Evolutionary conservation across 31 red algal genomes (phyloP).

Genomic region (Porphyra umbilicalis): DNA sequence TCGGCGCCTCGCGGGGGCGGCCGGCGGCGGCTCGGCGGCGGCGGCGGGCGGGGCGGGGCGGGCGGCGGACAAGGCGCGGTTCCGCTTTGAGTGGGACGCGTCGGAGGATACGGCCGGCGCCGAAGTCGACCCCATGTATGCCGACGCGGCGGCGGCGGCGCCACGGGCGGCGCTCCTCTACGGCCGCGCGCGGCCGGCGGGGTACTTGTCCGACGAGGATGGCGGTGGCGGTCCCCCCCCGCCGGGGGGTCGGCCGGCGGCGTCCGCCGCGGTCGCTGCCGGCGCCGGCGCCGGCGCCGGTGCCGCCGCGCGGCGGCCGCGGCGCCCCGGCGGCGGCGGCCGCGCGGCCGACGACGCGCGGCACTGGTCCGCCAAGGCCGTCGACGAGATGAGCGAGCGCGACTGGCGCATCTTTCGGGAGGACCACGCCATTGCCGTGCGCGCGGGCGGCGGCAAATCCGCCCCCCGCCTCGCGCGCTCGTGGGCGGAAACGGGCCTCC

Average conservation of each 20-base stretch:
- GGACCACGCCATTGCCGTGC: conserved; percentile 54
- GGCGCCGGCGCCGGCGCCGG: neutral
- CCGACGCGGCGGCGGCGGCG: neutral
- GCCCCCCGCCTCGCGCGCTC: conserved; percentile 36
- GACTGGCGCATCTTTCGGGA: conserved; percentile 97
- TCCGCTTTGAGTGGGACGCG: conserved; percentile 83
- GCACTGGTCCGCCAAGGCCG: conserved; percentile 85
- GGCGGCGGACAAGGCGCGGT: conserved; percentile 25
- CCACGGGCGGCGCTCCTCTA: neutral
- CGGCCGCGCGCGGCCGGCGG: neutral
- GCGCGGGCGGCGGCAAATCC: conserved; percentile 6
- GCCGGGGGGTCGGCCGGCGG: neutral
- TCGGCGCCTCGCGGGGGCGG: neutral
- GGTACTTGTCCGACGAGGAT: neutral
- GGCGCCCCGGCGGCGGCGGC: neutral
- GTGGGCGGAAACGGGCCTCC: conserved; percentile 77
- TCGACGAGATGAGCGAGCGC: conserved; percentile 70
- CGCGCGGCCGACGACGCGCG: conserved; percentile 11
- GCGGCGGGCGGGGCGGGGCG: neutral
- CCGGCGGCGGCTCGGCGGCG: neutral
- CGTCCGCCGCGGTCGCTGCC: neutral
- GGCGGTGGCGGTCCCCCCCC: neutral
- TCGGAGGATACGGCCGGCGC: conserved; percentile 49
- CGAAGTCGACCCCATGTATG: neutral
- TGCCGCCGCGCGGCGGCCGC: neutral